Conservation (phyloP, 2,329 filamentous ascomycete genomes). For the Xylariaceae sp. region DNA sequence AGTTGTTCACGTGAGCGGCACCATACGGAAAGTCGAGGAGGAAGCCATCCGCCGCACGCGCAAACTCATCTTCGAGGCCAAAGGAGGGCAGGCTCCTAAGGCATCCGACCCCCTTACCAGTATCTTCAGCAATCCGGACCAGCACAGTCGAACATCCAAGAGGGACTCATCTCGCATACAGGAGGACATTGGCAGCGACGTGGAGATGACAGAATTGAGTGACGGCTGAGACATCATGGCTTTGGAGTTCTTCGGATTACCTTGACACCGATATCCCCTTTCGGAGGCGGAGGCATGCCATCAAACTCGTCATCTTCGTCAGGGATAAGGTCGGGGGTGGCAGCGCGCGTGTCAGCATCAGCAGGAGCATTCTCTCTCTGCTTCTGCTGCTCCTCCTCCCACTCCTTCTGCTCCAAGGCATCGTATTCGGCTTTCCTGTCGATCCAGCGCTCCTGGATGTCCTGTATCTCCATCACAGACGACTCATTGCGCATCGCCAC, state of each 20-base stretch:
- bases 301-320: conserved; percentile 42
- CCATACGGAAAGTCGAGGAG: conserved; percentile 86
- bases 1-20: conserved; percentile 84
- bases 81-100: conserved; percentile 37
- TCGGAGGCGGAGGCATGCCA: conserved; percentile 45
- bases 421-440: conserved; percentile 87
- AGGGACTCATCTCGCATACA: conserved; percentile 41
- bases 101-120: conserved; percentile 33
- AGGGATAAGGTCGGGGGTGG: conserved; percentile 33
- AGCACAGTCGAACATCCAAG: conserved; percentile 18
- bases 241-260: conserved; percentile 55
- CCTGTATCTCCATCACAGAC: conserved; percentile 71
- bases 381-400: conserved; percentile 72
- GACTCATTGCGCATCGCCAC: conserved; percentile 80
- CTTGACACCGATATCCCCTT: conserved; percentile 60
- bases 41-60: conserved; percentile 78
- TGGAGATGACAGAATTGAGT: conserved; percentile 29
- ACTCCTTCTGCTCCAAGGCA: conserved; percentile 66
- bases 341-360: conserved; percentile 31
- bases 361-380: conserved; percentile 35
- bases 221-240: conserved; percentile 41
- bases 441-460: conserved; percentile 94
- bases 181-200: conserved; percentile 42
- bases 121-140: conserved; percentile 34
- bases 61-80: conserved; percentile 62